phyloP scores from a whole-genome alignment of 768 basidiomycete genomes.

The Serendipita vermifera region DNA sequence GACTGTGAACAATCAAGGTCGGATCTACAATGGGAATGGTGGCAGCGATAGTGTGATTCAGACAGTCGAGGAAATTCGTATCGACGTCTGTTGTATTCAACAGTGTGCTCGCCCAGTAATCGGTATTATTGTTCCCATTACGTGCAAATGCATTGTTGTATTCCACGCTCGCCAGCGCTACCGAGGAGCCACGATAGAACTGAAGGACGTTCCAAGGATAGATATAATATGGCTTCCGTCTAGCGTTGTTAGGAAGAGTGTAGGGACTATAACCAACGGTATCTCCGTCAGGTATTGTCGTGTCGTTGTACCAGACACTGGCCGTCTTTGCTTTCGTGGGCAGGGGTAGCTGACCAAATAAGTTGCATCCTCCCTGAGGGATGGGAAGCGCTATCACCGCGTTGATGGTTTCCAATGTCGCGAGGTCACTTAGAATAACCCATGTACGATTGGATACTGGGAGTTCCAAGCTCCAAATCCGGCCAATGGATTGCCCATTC shows the following conservation, averaged over 20 bases:
- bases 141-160: constrained; percentile 2
- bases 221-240: neutral
- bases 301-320: no score
- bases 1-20: neutral
- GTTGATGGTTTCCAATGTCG: neutral
- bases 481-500: neutral
- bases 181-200: neutral
- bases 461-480: neutral
- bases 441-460: neutral
- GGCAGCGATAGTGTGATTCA: neutral
- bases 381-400: neutral
- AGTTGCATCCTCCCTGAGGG: neutral
- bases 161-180: neutral
- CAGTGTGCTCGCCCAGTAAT: neutral
- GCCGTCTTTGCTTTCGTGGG: no score
- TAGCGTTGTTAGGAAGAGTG: neutral
- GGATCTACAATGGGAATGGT: constrained; percentile 5
- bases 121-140: neutral
- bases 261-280: neutral
- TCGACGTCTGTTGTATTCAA: neutral
- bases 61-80: neutral
- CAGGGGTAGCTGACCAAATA: neutral
- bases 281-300: no score
- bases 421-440: neutral
- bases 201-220: constrained; percentile 2